Percentiles rank a stretch among this genome's conserved stretches.
Conservation (phyloP, 768 basidiomycete species). For the Suillus luteus region DNA sequence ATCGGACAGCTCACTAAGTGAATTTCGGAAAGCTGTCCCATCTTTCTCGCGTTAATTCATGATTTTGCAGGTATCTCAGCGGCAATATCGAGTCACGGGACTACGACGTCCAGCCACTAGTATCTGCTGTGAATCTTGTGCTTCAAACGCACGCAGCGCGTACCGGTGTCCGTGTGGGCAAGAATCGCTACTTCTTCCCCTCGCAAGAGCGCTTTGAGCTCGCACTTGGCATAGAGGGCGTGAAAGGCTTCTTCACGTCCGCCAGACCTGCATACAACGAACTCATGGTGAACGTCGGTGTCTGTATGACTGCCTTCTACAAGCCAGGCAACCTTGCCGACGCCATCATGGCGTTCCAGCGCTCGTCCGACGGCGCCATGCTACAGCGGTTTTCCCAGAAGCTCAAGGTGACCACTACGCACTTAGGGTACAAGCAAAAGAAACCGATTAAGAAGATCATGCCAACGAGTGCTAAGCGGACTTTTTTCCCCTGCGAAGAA, state of each 20-base stretch:
- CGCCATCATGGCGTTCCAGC: conserved; percentile 51
- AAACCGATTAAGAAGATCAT: conserved; percentile 48
- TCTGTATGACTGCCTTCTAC: conserved; percentile 57
- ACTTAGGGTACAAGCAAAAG: conserved; percentile 54
- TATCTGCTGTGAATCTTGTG: conserved; percentile 51
- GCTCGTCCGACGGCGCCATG: conserved; percentile 43
- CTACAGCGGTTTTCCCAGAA: conserved; percentile 51
- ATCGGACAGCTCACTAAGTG: conserved; percentile 34
- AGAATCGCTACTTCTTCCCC: conserved; percentile 54
- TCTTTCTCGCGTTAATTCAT: conserved; percentile 9
- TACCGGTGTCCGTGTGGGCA: conserved; percentile 48
- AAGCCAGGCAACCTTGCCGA: conserved; percentile 64
- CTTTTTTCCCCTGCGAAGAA: conserved; percentile 61
- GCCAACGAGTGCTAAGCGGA: conserved; percentile 41
- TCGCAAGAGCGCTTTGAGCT: conserved; percentile 30
- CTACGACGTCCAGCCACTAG: conserved; percentile 45
- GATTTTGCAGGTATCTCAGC: conserved; percentile 37
- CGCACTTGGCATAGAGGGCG: conserved; percentile 43
- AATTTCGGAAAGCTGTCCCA: conserved; percentile 12
- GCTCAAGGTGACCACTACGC: conserved; percentile 57
- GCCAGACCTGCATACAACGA: conserved; percentile 49
- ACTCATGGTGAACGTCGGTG: conserved; percentile 55
- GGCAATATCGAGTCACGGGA: conserved; percentile 38
- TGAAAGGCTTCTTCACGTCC: conserved; percentile 53
- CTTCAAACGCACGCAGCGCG: conserved; percentile 45